Base-by-base conservation (phyloP, 371 early-diverging fungal species). In the Mortierella sp. region DNA sequence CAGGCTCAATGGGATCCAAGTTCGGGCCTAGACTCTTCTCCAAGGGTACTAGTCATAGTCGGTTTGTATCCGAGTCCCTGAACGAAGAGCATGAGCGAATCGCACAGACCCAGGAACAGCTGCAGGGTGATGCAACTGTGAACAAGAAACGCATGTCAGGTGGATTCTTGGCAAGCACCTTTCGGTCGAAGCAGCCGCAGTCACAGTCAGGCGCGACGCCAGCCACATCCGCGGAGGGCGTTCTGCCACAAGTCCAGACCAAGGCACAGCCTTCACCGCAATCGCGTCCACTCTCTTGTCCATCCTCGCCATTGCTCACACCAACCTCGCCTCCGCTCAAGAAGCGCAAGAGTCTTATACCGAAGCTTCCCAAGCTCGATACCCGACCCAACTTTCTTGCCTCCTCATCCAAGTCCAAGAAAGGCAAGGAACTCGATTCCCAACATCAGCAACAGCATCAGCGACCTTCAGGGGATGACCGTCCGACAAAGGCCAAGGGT, bases 81-180 rank as follows among this genome's bases (percentile, higher is more conserved):
- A 28, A 14, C 50, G 28, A 49, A 28, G 50, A 49, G 12, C 4
- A 29, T n/a, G 16, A 27, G 12, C 17, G 16, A 12, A 49, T 49
- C 27, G 48, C 48, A 24, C 50, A 49, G 48, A 50, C 2, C 16
- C 45, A 55, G 44, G 43, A 44, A 10, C 24, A 28, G 14, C 14
- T 10, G 27, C 50, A 49, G 7, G 27, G 29, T 1, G n/a, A 49
- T 16, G 7, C 10, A 25, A 21, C 47, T 47, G 24, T 22, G 24
- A 71, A 54, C 46, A 62, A 55, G 60, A 73, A 67, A 53, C 74
- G 64, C 13, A 19, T 62, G 17, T 67, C 73, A 2, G 28, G 63
- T 39, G 63, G 63, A 17, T 73, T 73, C 59, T 19, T 73, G 10
- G 48, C 63, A 27, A 67, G 48, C 56, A 44, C 74, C 9, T 73